Base-by-base conservation (phyloP, 2,329 filamentous ascomycete genomes). In the Fusarium robinianum region DNA sequence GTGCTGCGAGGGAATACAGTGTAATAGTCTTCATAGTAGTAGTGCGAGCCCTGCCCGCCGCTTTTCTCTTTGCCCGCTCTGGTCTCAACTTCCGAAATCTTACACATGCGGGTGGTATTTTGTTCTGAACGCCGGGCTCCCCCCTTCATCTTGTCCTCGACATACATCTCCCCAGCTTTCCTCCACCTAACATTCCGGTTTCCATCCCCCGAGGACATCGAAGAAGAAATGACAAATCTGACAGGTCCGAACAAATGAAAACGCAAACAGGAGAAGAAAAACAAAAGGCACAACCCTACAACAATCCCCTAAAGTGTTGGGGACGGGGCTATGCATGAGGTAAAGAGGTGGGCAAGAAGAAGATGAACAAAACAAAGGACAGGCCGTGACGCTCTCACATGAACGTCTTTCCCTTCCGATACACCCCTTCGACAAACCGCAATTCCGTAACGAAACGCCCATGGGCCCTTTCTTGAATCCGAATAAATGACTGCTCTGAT, bases 81-180 rank as follows among this genome's bases (percentile, higher is more conserved):
- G 39, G 22, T 42, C 24, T 24, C 41, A 55, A 49, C 47, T 52
- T 49, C 49, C 41, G 42, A 56, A 59, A 62, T 62, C 57, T 60
- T 62, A 62, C 59, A 62, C 53, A 50, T 46, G 45, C 34, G 37
- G 34, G 41, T 61, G 55, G 49, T 62, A 58, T 61, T 61, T 58
- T 62, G 42, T 51, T 59, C 53, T 61, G 41, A 62, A 62, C 58
- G 57, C 58, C 59, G 37, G 38, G 57, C 57, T 56, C 59, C 55
- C 46, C 46, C 41, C 35, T 21, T 41, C 37, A 43, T 30, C 49
- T 42, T 26, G 39, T 30, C 33, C 39, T 46, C 32, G 23, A 49
- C 40, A 42, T 31, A 37, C 43, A 35, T 38, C 21, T 39, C 32
- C 44, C 38, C 23, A 25, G 23, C 36, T 32, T 46, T 11, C 17